phyloP scores from a whole-genome alignment of 768 basidiomycete genomes.

The Suillus decipiens region DNA sequence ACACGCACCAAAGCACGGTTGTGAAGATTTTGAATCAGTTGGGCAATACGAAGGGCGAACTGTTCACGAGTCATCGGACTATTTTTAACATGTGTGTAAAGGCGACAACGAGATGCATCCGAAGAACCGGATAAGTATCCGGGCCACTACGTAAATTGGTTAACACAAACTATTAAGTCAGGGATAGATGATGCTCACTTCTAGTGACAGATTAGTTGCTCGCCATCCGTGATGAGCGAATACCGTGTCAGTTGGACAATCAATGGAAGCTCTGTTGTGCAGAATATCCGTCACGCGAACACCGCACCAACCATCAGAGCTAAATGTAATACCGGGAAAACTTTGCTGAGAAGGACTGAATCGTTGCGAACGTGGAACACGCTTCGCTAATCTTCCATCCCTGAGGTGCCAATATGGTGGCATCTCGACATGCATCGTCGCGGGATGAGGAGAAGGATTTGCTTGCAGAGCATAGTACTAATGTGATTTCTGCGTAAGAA shows the following conservation, averaged over 20 bases:
- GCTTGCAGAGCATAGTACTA: conserved; percentile 17
- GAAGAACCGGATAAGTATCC: conserved; percentile 16
- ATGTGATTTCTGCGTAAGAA: neutral
- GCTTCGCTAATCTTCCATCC: conserved; percentile 22
- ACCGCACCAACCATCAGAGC: conserved; percentile 21
- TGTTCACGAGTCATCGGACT: conserved; percentile 22
- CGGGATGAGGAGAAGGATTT: conserved; percentile 25
- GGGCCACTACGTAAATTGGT: conserved; percentile 22
- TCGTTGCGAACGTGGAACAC: conserved; percentile 20
- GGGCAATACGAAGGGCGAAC: conserved; percentile 14
- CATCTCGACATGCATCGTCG: conserved; percentile 16
- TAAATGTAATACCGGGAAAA: conserved; percentile 23
- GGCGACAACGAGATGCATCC: conserved; percentile 17
- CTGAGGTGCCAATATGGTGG: conserved; percentile 18
- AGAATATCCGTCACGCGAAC: conserved; percentile 21
- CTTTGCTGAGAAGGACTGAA: conserved; percentile 18
- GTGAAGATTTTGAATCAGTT: neutral
- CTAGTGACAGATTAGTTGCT: conserved; percentile 20
- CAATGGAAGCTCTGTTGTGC: conserved; percentile 11
- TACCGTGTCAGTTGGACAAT: conserved; percentile 19
- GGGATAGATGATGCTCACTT: conserved; percentile 14
- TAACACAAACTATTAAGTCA: neutral
- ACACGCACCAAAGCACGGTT: neutral
- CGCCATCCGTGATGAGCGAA: conserved; percentile 24
- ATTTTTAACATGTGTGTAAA: conserved; percentile 12